phyloP scores from a whole-genome alignment of 1,284 basidiomycete genomes.

The Flammula alnicola region DNA sequence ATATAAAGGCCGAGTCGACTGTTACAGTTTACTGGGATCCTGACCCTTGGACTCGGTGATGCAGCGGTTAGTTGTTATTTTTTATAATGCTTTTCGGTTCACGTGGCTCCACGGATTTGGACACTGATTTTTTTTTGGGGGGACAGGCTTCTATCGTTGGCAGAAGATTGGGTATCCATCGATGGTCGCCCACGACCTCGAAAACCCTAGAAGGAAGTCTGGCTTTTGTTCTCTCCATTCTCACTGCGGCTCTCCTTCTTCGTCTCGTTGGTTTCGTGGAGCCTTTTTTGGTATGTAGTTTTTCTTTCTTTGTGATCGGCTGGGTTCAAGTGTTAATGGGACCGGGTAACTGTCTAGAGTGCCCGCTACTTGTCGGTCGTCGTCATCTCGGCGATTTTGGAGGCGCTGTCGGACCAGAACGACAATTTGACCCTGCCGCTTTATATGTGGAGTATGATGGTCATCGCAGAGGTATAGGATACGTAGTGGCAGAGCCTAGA shows the following conservation, averaged over 20 bases:
- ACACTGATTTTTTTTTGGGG: conserved; percentile 3
- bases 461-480: conserved; percentile 49
- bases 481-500: background rate
- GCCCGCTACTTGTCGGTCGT: conserved; percentile 35
- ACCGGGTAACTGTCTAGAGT: conserved; percentile 18
- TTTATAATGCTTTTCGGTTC: conserved; percentile 1
- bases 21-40: conserved; percentile 87
- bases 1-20: conserved; percentile 67
- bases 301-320: conserved; percentile 12
- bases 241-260: conserved; percentile 71
- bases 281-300: conserved; percentile 70
- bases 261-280: conserved; percentile 73
- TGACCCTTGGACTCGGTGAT: conserved; percentile 93
- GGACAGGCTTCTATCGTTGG: conserved; percentile 89
- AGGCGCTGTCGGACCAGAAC: conserved; percentile 91
- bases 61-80: conserved; percentile 73
- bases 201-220: conserved; percentile 94
- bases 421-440: conserved; percentile 92
- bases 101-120: background rate
- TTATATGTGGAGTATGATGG: conserved; percentile 85
- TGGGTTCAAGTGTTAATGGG: conserved; percentile 2
- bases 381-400: conserved; percentile 71
- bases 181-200: conserved; percentile 82
- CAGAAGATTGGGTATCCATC: conserved; percentile 75
- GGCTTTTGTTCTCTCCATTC: conserved; percentile 81